Evolutionary conservation across 73 alveolate genomes (phyloP).

Genomic region (Urostyla sp.): DNA sequence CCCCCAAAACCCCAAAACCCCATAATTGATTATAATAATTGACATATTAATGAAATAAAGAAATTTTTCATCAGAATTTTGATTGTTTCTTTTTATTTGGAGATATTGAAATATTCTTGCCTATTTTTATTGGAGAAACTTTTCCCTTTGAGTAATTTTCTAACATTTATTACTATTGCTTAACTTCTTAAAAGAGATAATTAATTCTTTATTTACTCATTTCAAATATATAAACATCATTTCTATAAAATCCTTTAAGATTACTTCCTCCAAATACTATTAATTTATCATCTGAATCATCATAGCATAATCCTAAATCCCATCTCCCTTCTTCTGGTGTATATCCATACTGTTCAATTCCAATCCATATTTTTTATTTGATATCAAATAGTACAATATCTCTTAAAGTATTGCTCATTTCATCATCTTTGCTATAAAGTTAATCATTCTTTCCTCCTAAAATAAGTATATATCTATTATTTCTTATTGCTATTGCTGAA

Average conservation of each 20-base stretch:
- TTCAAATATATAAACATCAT: background rate
- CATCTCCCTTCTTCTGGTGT: slow-evolving; percentile 29
- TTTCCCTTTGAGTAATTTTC: too few relatives aligned
- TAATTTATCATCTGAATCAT: background rate
- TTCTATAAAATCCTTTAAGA: slow-evolving; percentile 25
- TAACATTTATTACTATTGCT: too few relatives aligned
- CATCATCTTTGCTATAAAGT: slow-evolving; percentile 3
- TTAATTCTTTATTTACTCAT: too few relatives aligned
- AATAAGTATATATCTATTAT: slow-evolving; percentile 1
- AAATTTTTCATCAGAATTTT: too few relatives aligned
- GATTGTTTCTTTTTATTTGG: too few relatives aligned
- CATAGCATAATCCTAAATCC: background rate
- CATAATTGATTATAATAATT: too few relatives aligned
- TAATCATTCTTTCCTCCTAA: slow-evolving; percentile 40
- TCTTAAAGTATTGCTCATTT: background rate
- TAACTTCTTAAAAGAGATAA: too few relatives aligned
- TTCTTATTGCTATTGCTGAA: background rate
- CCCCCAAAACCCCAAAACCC: too few relatives aligned
- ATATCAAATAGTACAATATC: slow-evolving; percentile 30
- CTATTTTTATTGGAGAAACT: too few relatives aligned
- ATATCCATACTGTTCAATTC: slow-evolving; percentile 10
- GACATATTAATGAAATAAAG: too few relatives aligned
- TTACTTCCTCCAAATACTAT: slow-evolving; percentile 42
- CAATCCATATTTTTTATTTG: background rate
- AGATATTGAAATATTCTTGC: too few relatives aligned